Percentiles rank a stretch among this genome's conserved stretches.
These are phyloP conservation scores for Suhomyces coccinellae DNA, from an alignment of 1,139 yeast genomes.

Conservation along the genomic window DNA sequence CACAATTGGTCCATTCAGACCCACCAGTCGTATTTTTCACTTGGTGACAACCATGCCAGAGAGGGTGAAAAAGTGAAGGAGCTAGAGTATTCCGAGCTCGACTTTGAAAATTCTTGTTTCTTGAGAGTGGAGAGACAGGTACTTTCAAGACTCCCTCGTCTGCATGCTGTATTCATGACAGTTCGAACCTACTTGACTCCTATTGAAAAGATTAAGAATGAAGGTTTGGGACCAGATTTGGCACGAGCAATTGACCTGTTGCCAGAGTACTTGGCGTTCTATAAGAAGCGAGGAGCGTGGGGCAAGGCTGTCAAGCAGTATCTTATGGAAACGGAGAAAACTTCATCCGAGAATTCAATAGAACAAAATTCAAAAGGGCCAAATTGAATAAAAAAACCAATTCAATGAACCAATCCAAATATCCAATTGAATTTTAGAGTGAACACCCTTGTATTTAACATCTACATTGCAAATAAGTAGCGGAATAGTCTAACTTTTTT, in stretches of 20 bases:
- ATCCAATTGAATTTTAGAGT: too few species aligned
- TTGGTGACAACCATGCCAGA: constrained; percentile 36
- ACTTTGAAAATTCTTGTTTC: constrained; percentile 38
- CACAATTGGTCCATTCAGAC: constrained; percentile 47
- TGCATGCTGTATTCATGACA: constrained; percentile 42
- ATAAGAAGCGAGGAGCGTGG: constrained; percentile 64
- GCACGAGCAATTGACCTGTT: constrained; percentile 58
- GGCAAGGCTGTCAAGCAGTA: constrained; percentile 60
- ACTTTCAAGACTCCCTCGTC: constrained; percentile 39
- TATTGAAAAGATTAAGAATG: constrained; percentile 32
- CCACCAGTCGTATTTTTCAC: constrained; percentile 28
- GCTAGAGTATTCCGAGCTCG: constrained; percentile 31
- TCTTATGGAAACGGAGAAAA: neutral
- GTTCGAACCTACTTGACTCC: constrained; percentile 46
- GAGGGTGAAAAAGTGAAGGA: constrained; percentile 29
- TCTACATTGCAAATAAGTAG: neutral
- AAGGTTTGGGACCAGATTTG: constrained; percentile 45
- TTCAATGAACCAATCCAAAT: too few species aligned
- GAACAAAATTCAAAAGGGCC: too few species aligned
- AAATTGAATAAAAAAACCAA: too few species aligned
- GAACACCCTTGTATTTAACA: too few species aligned
- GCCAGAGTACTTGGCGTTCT: constrained; percentile 58
- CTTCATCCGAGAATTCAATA: too few species aligned
- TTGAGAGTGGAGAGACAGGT: constrained; percentile 45
- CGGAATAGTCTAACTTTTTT: neutral